Evolutionary conservation across 345 rosid species (phyloP), one percentile per base, ranked within the genome.

Genomic region (Populus ilicifolia): DNA sequence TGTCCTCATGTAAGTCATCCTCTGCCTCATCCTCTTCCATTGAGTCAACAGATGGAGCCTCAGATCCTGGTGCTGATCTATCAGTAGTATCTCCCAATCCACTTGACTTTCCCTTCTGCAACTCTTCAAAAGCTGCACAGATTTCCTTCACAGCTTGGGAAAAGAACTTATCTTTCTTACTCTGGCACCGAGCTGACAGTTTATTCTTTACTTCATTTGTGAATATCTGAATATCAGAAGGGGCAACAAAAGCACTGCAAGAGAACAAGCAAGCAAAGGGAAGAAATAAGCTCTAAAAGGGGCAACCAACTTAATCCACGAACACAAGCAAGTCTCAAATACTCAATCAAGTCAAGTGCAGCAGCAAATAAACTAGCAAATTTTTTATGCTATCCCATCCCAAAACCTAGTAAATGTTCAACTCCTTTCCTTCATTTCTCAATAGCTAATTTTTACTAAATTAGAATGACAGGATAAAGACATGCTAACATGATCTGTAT

Each of bases 111-210:
- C 81, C 84, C 78, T 84, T 86, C 81, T 86, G 89, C 52, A 79
- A 83, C 84, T 90, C 89, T 69, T 92, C 92, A 89, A 91, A 96
- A 70, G 90, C 97, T 78, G 81, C 79, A 74, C 87, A 90, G 35
- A 94, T 96, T 81, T 96, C 99, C 85, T 88, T 84, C 64, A 90
- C 97, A 67, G 99, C 99, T 84, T 84, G 92, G 73, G 89, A 80
- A 84, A 93, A 96, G 84, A 77, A 75, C 85, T 89, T 96, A 62
- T 78, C 86, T 63, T 91, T 83, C 88, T 91, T 93, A 79, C 89
- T 90, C 83, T 90, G 89, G 80, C 93, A 90, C 76, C 89, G 85
- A 76, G 86, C 84, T 21, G 81, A 75, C 79, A 96, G 77, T 79
- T 88, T 91, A 73, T 69, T 86, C 93, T 91, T 93, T 17, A 92